These are phyloP conservation scores for Tylopilus intermedius DNA, from an alignment of 768 basidiomycete species.

Conservation along the genomic window DNA sequence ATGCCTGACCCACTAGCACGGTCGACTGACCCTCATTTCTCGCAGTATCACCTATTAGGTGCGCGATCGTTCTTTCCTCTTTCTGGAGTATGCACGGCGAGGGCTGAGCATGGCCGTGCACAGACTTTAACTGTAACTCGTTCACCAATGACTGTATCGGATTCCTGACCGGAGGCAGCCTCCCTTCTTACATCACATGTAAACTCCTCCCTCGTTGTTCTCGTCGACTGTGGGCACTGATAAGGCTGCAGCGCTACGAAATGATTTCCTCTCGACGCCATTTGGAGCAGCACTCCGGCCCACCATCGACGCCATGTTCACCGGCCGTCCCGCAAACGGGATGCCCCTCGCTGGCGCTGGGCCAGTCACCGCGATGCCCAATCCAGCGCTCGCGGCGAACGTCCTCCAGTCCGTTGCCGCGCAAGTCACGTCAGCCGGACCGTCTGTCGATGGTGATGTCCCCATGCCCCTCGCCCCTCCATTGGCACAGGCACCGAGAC, in stretches of 20 bases:
- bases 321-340: constrained; percentile 35
- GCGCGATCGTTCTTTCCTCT: constrained; percentile 3
- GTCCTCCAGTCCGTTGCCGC: constrained; percentile 55
- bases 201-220: neutral
- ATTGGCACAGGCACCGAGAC: constrained; percentile 1
- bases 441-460: neutral
- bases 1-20: no score
- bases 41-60: constrained; percentile 84
- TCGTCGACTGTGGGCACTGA: neutral
- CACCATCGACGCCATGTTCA: constrained; percentile 88
- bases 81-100: neutral
- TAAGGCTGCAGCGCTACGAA: constrained; percentile 53
- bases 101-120: neutral
- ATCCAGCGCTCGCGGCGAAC: constrained; percentile 48
- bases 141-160: constrained; percentile 87
- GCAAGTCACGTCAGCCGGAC: constrained; percentile 37
- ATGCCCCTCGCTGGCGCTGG: constrained; percentile 29
- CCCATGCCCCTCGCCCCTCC: neutral
- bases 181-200: constrained; percentile 83
- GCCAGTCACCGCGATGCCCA: constrained; percentile 30
- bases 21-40: neutral
- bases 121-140: constrained; percentile 93
- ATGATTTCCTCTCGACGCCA: constrained; percentile 84
- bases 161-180: constrained; percentile 78
- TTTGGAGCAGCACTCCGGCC: constrained; percentile 84